These are phyloP conservation scores for Stephanocyclus meneghinianus DNA, from an alignment of 352 stramenopile species.

Conservation along the genomic window DNA sequence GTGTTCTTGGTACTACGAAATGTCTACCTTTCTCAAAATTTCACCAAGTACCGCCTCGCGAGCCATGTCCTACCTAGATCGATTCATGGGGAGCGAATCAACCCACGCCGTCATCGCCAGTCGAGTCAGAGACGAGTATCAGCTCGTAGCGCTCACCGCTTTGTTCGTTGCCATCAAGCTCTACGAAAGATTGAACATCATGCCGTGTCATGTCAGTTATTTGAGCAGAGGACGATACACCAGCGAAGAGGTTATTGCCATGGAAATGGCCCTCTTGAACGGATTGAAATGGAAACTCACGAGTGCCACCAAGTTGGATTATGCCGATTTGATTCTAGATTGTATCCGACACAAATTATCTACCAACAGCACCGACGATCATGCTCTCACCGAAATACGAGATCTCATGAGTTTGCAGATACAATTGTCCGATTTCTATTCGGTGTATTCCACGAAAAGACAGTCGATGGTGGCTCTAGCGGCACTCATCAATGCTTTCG, in stretches of 20 bases:
- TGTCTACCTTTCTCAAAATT: slow-evolving; percentile 76
- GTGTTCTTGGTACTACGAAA: slow-evolving; percentile 55
- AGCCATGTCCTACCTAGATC: slow-evolving; percentile 75
- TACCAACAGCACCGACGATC: background rate
- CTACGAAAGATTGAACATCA: slow-evolving; percentile 49
- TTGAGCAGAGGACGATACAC: slow-evolving; percentile 73
- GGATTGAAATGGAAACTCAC: slow-evolving; percentile 71
- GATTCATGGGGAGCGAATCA: slow-evolving; percentile 55
- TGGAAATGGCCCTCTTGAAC: slow-evolving; percentile 70
- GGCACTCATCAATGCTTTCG: slow-evolving; percentile 48
- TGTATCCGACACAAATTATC: slow-evolving; percentile 15
- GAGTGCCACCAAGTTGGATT: slow-evolving; percentile 41
- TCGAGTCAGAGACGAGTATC: slow-evolving; percentile 46
- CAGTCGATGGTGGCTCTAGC: slow-evolving; percentile 51
- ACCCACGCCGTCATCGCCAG: slow-evolving; percentile 4
- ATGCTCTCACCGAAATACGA: slow-evolving; percentile 8
- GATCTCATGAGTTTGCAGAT: slow-evolving; percentile 45
- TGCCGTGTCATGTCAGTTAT: slow-evolving; percentile 48
- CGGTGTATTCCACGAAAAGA: slow-evolving; percentile 21
- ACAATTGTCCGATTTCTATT: slow-evolving; percentile 52
- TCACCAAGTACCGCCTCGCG: slow-evolving; percentile 61
- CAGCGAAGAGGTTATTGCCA: slow-evolving; percentile 62
- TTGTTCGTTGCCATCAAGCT: slow-evolving; percentile 80
- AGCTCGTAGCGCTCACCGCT: slow-evolving; percentile 75
- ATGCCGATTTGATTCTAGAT: slow-evolving; percentile 35